Conservation (phyloP, 2,329 filamentous ascomycete species). For the Ophiostoma sp. region DNA sequence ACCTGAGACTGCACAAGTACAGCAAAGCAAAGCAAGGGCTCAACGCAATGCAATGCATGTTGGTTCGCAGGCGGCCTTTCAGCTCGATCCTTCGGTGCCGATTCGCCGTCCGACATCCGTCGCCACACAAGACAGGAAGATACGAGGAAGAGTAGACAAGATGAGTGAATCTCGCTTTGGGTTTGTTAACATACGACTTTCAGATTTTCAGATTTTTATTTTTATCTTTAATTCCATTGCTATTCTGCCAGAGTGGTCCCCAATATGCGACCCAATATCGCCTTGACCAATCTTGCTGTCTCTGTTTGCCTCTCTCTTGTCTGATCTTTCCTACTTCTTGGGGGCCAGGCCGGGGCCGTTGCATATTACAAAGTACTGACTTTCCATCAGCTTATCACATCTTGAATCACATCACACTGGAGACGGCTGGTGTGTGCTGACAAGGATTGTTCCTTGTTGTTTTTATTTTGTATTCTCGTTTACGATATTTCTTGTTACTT, state of each 20-base stretch:
- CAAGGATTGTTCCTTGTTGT: neutral
- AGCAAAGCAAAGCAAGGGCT: too few species aligned
- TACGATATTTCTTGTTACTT: neutral
- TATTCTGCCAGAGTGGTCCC: neutral
- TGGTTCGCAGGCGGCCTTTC: slow-evolving; percentile 7
- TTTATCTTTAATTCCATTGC: neutral
- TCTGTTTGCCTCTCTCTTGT: neutral
- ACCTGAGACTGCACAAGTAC: too few species aligned
- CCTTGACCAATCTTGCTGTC: neutral
- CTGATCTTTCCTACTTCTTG: neutral
- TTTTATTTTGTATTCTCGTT: too few species aligned
- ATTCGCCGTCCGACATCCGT: neutral
- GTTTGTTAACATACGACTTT: neutral
- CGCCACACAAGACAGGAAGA: neutral
- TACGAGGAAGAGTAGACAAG: neutral
- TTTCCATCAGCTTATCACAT: slow-evolving; percentile 6
- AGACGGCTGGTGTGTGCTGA: neutral
- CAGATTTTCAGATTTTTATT: neutral
- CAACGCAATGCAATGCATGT: neutral
- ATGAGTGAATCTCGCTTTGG: too few species aligned
- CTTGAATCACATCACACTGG: slow-evolving; percentile 12
- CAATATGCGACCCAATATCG: neutral
- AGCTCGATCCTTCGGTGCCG: slow-evolving; percentile 12
- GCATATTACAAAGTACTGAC: neutral
- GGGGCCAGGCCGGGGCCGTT: neutral